Base-by-base conservation (phyloP, 441 rosid species). In the Populus hybrid region DNA sequence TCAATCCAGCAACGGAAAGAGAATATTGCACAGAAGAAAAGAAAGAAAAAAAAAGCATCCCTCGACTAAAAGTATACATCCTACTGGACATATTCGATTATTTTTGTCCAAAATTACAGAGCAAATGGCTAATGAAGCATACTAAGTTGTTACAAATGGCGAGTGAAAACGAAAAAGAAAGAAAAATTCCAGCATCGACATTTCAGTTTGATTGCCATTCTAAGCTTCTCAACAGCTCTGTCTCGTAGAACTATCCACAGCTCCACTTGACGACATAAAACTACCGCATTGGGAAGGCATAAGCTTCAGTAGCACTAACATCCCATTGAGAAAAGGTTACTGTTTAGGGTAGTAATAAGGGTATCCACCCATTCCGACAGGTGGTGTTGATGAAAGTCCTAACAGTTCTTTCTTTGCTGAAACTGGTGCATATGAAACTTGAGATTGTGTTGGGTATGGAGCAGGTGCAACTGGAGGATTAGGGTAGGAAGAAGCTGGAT, bases 341-440 rank as follows among this genome's bases (percentile, higher is more conserved):
- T 86, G 85, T 75, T 86, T 85, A 19, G 87, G 85, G 59, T 78
- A 24, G 77, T 77, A 85, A 76, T 83, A 87, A 0, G 89, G 88
- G 75, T 83, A 88, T 34, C 88, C 88, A 38, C 84, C 83, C 86
- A 88, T 84, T 77, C 87, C 89, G 74, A 85, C 70, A 42, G 83
- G 81, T 24, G 83, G 7, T 59, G 81, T 32, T 23, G 84, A 77
- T 7, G 85, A 84, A 35, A 75, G 67, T 42, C 90, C 86, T 2
- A 80, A 50, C 0, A 79, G 83, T 14, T 88, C 89, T 80, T 86
- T 87, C 83, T 85, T 84, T 74, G 71, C 26, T 28, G 81, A 57
- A 42, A 76, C 75, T 6, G 79, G 74, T 30, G 86, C 74, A 79
- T 86, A 85, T 1, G 87, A 57, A 63, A 86, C 68, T 68, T 82